Evolutionary conservation across 345 rosid species (phyloP), one percentile per base, ranked within the genome.

Genomic region (Salix viminalis): DNA sequence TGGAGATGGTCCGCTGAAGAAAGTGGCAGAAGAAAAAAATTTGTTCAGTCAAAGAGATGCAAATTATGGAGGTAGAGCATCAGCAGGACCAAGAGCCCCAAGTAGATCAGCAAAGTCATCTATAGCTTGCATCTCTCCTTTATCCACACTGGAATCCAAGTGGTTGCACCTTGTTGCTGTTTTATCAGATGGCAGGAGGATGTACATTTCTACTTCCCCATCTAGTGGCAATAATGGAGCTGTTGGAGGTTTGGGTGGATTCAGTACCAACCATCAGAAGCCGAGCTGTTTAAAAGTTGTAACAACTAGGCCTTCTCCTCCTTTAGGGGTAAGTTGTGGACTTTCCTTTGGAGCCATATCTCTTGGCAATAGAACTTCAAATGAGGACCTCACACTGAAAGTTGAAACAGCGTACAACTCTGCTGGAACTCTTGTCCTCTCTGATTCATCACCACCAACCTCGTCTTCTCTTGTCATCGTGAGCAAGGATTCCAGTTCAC

Each of bases 101-200:
- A 79, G 34, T 79, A 89, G 92, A 85, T 84, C 91, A 71, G 82
- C 81, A 78, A 92, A 91, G 84, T 95, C 95, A 79, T 87, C 98
- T 37, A 89, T 96, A 74, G 97, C 91, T 76, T 87, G 88, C 79
- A 92, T 96, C 74, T 86, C 97, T 52, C 98, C 98, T 67, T 79
- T 94, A 77, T 92, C 97, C 70, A 87, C 86, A 23, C 74, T 93
- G 80, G 99, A 96, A 83, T 96, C 99, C 19, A 96, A 96, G 89
- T 90, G 91, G 82, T 82, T 96, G 86, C 99, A 96, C 83, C 91
- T 96, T 68, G 95, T 96, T 85, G 97, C 89, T 67, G 85, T 90
- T 77, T 81, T 96, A 83, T 96, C 98, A 19, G 99, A 96, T 89
- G 99, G 99, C 70, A 92, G 97, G 80, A 91, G 99, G 84, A 84